phyloP scores from a whole-genome alignment of 2,329 filamentous ascomycete species.

The Lecanosticta acicola region DNA sequence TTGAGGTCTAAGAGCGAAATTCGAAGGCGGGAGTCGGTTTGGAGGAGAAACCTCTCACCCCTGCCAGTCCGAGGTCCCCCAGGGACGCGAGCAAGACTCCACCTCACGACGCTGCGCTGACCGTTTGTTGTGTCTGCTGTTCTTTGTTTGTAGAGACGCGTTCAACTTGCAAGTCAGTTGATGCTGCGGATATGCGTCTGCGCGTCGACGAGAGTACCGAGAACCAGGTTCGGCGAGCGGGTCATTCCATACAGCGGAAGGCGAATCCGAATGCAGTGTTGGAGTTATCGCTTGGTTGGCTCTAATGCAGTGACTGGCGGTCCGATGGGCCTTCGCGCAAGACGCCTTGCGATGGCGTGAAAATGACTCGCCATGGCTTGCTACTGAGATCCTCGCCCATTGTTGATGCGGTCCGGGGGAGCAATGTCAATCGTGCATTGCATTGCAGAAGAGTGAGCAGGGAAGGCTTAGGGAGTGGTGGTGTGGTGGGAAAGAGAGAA shows the following conservation, averaged over 20 bases:
- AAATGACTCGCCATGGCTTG: conserved; percentile 3
- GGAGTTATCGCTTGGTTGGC: background rate
- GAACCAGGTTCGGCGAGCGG: conserved; percentile 19
- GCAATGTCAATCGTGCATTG: conserved; percentile 14
- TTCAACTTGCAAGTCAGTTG: conserved; percentile 11
- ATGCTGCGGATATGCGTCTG: conserved; percentile 3
- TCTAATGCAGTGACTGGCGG: conserved; percentile 14
- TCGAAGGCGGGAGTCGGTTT: no score
- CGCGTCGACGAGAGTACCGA: conserved; percentile 7
- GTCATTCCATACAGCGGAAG: background rate
- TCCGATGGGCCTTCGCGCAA: conserved; percentile 8
- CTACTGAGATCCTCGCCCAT: background rate
- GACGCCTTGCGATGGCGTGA: conserved; percentile 8
- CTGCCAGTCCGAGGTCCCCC: no score
- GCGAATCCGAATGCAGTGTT: background rate
- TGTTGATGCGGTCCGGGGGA: conserved; percentile 9
- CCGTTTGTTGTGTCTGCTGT: no score
- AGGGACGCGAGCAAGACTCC: no score
- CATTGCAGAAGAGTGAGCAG: conserved; percentile 14
- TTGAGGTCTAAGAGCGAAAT: no score
- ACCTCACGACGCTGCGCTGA: background rate
- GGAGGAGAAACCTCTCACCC: no score
- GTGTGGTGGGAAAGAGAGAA: background rate
- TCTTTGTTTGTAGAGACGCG: conserved; percentile 16
- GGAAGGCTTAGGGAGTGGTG: conserved; percentile 6